Evolutionary conservation across 2,329 filamentous ascomycete genomes (phyloP).

Genomic region (Colletotrichum cereale): DNA sequence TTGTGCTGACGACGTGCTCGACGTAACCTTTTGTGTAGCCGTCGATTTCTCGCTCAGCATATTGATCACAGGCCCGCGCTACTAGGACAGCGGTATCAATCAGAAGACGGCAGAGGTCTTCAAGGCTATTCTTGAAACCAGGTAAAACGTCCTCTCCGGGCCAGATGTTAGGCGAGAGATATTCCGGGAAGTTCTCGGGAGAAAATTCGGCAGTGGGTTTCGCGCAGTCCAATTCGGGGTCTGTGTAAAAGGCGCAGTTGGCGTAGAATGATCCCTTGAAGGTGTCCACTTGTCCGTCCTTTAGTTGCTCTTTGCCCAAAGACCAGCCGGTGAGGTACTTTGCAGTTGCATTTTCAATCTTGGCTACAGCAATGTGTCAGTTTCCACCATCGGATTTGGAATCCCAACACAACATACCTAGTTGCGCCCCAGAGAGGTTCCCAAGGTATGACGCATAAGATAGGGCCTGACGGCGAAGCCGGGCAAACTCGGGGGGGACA

Average conservation of each 20-base stretch:
- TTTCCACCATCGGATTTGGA: neutral
- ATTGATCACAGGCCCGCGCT: constrained; percentile 87
- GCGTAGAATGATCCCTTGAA: constrained; percentile 88
- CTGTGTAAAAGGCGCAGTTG: constrained; percentile 83
- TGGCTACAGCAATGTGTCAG: constrained; percentile 52
- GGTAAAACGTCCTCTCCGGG: constrained; percentile 76
- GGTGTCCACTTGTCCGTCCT: constrained; percentile 81
- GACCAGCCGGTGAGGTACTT: constrained; percentile 83
- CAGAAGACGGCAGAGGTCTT: constrained; percentile 82
- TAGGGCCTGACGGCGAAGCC: constrained; percentile 78
- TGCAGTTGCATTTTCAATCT: constrained; percentile 69
- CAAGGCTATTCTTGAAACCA: constrained; percentile 79
- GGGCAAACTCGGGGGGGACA: constrained; percentile 77
- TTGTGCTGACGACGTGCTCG: constrained; percentile 86
- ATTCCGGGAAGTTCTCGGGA: constrained; percentile 80
- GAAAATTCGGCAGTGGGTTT: constrained; percentile 69
- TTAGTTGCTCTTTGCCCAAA: constrained; percentile 83
- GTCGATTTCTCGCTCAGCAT: constrained; percentile 81
- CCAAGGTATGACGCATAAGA: constrained; percentile 92
- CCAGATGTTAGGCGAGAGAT: constrained; percentile 92
- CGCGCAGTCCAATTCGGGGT: constrained; percentile 71
- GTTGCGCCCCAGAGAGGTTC: constrained; percentile 77
- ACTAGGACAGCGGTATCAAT: constrained; percentile 92
- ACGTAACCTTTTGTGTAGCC: constrained; percentile 84
- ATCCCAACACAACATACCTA: constrained; percentile 65